phyloP scores from a whole-genome alignment of 2,329 filamentous ascomycete genomes.

The Pyricularia sp. region DNA sequence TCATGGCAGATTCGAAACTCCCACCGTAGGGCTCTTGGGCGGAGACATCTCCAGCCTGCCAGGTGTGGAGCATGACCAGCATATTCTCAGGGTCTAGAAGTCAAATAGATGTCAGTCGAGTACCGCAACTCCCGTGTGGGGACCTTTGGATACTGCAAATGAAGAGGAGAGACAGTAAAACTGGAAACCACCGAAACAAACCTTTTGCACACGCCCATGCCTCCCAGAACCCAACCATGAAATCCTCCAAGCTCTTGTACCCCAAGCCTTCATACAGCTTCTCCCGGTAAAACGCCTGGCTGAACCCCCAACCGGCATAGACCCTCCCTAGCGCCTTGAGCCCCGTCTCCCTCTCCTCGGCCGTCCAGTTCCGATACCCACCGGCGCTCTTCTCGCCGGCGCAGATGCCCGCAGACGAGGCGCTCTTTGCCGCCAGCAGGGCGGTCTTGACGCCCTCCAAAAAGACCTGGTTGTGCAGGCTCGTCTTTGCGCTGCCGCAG shows the following conservation, averaged over 20 bases:
- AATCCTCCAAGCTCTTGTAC: conserved; percentile 57
- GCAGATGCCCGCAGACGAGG: conserved; percentile 9
- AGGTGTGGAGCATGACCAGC: conserved; percentile 47
- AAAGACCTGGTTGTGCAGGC: conserved; percentile 39
- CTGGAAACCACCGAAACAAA: background rate
- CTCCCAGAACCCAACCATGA: conserved; percentile 67
- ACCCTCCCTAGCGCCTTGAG: conserved; percentile 61
- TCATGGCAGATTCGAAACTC: conserved; percentile 52
- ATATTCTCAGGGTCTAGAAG: conserved; percentile 10
- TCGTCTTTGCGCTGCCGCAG: conserved; percentile 36
- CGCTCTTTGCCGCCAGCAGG: conserved; percentile 18
- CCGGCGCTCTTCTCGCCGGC: background rate
- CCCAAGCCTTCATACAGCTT: conserved; percentile 54
- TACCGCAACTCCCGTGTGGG: background rate
- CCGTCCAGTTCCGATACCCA: background rate
- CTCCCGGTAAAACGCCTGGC: conserved; percentile 64
- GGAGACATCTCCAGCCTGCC: conserved; percentile 63
- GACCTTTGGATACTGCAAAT: background rate
- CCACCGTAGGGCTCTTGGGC: conserved; percentile 55
- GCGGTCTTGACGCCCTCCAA: conserved; percentile 39
- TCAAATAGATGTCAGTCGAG: conserved; percentile 7
- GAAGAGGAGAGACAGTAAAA: background rate
- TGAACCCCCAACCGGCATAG: conserved; percentile 74
- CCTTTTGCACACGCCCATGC: conserved; percentile 38
- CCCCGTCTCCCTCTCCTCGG: conserved; percentile 15